Base-by-base conservation (phyloP, 2,329 filamentous ascomycete species). In the Chaetomiaceae sp. region DNA sequence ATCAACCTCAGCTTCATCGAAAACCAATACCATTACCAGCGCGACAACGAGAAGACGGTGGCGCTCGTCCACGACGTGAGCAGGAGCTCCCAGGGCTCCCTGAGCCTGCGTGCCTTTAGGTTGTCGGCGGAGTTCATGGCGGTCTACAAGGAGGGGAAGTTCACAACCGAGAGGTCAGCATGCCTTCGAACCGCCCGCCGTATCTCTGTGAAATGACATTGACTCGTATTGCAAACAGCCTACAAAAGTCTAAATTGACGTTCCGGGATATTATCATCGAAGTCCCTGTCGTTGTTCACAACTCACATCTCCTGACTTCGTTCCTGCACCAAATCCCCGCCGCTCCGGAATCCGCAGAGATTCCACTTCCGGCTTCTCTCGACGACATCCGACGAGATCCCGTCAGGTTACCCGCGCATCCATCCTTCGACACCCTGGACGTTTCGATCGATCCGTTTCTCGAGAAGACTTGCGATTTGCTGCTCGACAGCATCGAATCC, bases 1-100 rank as follows among this genome's bases (percentile, higher is more conserved):
- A 81, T 97, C 78, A 96, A 91, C 78, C 73, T 87, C 68, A 89
- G 87, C 77, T 91, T 96, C 69, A 89, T 99, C 72, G 94, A 99
- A 81, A 99, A 97, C 78, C 91, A 96, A 73, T 90, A 85, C 75
- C 88, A 91, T 77, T 97, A 96, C 78, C 94, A 99, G 78, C 94
- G 89, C 72, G 89, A 95, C 65, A 95, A 96, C 70, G 89, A 94
- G 73, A 80, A 82, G 71, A 90, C 89, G 6, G 84, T 96, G 40
- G 90, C 90, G 43, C 79, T 99, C 51, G 89, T 99, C 33, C 91
- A 97, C 74, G 94, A 99, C 69, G 89, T 95, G 63, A 95, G 89
- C 81, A 84, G 91, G 71, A 96, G 90, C 71, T 90, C 90, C 9
- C 91, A 96, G 74, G 94, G 94, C 36, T 86, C 87, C 62, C 75